Evolutionary conservation across 164 flowering plant genomes (phyloP).

Genomic region (Platanus orientalis): DNA sequence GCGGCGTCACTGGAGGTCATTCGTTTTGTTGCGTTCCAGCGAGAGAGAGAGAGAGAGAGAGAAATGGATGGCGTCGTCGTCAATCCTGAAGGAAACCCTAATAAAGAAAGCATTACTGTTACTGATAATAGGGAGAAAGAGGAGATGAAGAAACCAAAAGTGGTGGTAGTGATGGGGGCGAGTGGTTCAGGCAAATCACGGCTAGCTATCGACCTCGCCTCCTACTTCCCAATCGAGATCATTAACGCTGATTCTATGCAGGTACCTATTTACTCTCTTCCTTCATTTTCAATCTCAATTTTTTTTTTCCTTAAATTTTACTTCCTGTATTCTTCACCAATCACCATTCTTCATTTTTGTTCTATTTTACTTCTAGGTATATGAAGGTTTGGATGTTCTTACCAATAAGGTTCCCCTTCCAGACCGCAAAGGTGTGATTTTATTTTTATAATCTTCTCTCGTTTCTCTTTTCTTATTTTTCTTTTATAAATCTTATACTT

Average conservation of each 20-base stretch:
- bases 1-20: too few species aligned
- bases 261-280: slow-evolving; percentile 20
- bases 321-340: background rate
- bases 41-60: background rate
- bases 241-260: slow-evolving; percentile 98
- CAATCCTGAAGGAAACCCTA: slow-evolving; percentile 4
- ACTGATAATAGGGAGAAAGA: background rate
- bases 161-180: slow-evolving; percentile 86
- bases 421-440: slow-evolving; percentile 60
- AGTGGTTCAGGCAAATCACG: slow-evolving; percentile 84
- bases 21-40: too few species aligned
- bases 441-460: background rate
- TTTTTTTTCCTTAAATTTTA: background rate
- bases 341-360: background rate
- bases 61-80: slow-evolving; percentile 2
- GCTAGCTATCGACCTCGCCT: slow-evolving; percentile 78
- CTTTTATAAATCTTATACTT: background rate
- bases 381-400: slow-evolving; percentile 79
- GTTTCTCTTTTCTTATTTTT: background rate
- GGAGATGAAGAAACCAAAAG: slow-evolving; percentile 38
- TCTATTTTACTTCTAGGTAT: slow-evolving; percentile 29
- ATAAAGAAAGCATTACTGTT: slow-evolving; percentile 12
- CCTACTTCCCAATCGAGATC: slow-evolving; percentile 75
- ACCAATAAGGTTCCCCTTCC: slow-evolving; percentile 77
- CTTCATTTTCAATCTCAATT: background rate